Conservation (phyloP, 2,329 filamentous ascomycete species). For the Magnaporthales sp. region DNA sequence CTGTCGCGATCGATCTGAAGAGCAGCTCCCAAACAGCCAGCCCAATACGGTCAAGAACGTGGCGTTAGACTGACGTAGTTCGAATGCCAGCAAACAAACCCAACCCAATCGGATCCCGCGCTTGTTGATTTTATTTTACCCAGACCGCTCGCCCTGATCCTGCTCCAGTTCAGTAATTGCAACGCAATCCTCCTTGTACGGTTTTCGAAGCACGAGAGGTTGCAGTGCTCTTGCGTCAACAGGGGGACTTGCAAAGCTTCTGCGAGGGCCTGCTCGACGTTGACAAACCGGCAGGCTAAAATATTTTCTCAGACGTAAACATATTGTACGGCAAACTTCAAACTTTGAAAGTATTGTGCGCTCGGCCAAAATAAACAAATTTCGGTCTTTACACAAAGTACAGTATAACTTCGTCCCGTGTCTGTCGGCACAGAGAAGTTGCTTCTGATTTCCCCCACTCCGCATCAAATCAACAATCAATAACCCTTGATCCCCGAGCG, state of each 20-base stretch:
- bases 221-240: neutral
- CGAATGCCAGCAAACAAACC: neutral
- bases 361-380: neutral
- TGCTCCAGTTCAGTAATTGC: neutral
- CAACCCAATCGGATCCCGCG: neutral
- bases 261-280: neutral
- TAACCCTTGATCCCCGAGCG: neutral
- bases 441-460: neutral
- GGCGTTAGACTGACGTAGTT: neutral
- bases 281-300: neutral
- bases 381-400: neutral
- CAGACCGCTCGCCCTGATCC: neutral
- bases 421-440: neutral
- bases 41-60: neutral
- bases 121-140: constrained; percentile 1
- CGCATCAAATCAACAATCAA: neutral
- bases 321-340: neutral
- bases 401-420: neutral
- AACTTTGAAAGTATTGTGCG: neutral
- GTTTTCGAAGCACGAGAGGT: neutral
- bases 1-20: neutral
- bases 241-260: neutral
- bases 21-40: neutral
- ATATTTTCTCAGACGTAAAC: neutral
- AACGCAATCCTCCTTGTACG: neutral